Conservation (phyloP, 2,329 filamentous ascomycete genomes). For the Colletotrichum orchidophilum region DNA sequence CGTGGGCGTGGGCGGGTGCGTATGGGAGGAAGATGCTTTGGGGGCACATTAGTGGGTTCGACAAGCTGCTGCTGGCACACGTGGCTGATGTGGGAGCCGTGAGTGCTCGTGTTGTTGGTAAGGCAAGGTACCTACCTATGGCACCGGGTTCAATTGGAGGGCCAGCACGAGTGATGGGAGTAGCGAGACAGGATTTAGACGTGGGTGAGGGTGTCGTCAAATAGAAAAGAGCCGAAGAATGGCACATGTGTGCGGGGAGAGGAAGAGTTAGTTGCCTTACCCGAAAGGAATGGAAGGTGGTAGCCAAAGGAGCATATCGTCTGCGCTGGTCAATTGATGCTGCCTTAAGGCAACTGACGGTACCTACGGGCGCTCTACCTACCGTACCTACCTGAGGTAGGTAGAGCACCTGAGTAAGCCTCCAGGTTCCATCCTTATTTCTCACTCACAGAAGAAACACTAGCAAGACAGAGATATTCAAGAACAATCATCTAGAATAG, state of each 20-base stretch:
- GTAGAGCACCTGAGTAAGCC: background rate
- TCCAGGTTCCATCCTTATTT: background rate
- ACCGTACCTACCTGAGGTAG: no score
- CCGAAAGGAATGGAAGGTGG: background rate
- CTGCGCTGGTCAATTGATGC: no score
- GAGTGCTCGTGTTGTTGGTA: background rate
- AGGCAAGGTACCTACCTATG: background rate
- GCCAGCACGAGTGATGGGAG: no score
- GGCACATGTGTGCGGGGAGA: background rate
- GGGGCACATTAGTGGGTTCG: background rate
- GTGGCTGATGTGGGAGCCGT: constrained; percentile 1
- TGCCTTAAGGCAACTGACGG: no score
- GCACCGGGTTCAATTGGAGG: no score
- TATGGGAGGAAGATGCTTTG: background rate
- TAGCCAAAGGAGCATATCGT: background rate
- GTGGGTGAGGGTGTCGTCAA: no score
- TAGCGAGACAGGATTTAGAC: no score
- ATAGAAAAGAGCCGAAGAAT: no score
- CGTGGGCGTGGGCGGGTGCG: no score
- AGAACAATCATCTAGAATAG: background rate
- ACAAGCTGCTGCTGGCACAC: background rate
- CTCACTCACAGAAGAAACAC: background rate
- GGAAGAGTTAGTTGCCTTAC: background rate
- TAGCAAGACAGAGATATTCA: background rate
- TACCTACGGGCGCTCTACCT: no score